Base-by-base conservation (phyloP, 768 basidiomycete genomes). In the Arthromyces matolae region DNA sequence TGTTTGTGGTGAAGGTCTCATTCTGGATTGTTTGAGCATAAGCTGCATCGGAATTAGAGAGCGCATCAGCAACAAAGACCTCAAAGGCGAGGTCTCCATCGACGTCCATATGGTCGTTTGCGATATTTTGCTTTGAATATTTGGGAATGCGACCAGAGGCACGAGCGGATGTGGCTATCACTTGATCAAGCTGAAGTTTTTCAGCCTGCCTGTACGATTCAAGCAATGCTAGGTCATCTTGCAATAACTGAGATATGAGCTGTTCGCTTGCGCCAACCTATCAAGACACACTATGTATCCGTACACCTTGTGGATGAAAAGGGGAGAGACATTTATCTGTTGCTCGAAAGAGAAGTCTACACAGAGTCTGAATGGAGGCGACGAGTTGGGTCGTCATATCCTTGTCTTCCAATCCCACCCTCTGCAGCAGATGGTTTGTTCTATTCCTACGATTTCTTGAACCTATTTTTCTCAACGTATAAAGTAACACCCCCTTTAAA, bases 171-270 rank as follows among this genome's bases (percentile, higher is more conserved):
- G 50, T 38, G 12, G 61, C 58, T 2, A 68, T 9, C 8, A 61
- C 60, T 29, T 63, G 60, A 45, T 64, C 56, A 39, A 68, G 57
- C 42, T 70, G 69, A 0, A 68, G 45, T 19, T 61, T 53, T 41
- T 69, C 70, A 2, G 69, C 70, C 25, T 63, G 56, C 19, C 62
- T 58, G n/a, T 55, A 51, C 8, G 51, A 52, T 25, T 53, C 52
- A 8, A 65, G 44, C 8, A 54, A 41, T 2, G 33, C 45, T 23
- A 69, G 48, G 32, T 71, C 68, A 33, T 68, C 59, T 22, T 68
- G 60, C 18, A 71, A 56, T 14, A 71, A 50, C 34, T 63, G 60
- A 1, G 68, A 64, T 20, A 69, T 67, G 29, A 68, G 61, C 7
- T 64, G 59, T 41, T 68, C 64, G 42, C 56, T 65, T 27, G 59